Conservation (phyloP, 1,284 basidiomycete genomes). For the Entoloma clypeatum region DNA sequence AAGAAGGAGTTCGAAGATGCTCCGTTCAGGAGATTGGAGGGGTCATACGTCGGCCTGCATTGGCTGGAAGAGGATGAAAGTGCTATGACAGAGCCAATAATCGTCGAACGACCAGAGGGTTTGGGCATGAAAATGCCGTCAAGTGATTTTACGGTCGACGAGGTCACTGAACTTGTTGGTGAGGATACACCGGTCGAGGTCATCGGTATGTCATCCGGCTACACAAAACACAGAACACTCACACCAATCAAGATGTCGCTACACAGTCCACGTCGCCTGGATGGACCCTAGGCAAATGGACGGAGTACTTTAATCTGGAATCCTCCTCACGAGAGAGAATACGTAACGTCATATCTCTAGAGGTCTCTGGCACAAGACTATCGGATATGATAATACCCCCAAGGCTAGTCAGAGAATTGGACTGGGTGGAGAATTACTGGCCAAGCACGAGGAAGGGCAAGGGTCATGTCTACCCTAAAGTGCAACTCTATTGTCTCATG, state of each 20-base stretch:
- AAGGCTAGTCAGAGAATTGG: slow-evolving; percentile 80
- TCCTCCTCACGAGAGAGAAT: slow-evolving; percentile 74
- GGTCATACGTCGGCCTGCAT: slow-evolving; percentile 58
- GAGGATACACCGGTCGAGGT: slow-evolving; percentile 80
- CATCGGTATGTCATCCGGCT: slow-evolving; percentile 57
- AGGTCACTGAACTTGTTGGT: slow-evolving; percentile 80
- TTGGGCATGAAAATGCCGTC: slow-evolving; percentile 85
- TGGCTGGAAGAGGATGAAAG: slow-evolving; percentile 69
- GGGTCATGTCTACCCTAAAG: slow-evolving; percentile 83
- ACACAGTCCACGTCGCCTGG: slow-evolving; percentile 76
- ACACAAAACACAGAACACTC: slow-evolving; percentile 9
- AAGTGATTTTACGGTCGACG: slow-evolving; percentile 62
- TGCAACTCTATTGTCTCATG: slow-evolving; percentile 96
- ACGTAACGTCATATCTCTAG: slow-evolving; percentile 86
- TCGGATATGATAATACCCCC: slow-evolving; percentile 81
- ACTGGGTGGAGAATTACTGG: slow-evolving; percentile 98
- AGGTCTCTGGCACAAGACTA: slow-evolving; percentile 76
- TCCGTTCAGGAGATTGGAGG: slow-evolving; percentile 64
- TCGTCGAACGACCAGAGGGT: slow-evolving; percentile 73
- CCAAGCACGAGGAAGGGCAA: slow-evolving; percentile 70
- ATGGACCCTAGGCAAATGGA: slow-evolving; percentile 92
- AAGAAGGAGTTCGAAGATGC: slow-evolving; percentile 58
- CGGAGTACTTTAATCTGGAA: slow-evolving; percentile 76
- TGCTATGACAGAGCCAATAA: slow-evolving; percentile 73
- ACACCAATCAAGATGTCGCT: slow-evolving; percentile 61